Percentiles rank a stretch among this genome's conserved stretches.
Evolutionary conservation across 106 monocot species (phyloP).

Genomic region (Posidonia australis): DNA sequence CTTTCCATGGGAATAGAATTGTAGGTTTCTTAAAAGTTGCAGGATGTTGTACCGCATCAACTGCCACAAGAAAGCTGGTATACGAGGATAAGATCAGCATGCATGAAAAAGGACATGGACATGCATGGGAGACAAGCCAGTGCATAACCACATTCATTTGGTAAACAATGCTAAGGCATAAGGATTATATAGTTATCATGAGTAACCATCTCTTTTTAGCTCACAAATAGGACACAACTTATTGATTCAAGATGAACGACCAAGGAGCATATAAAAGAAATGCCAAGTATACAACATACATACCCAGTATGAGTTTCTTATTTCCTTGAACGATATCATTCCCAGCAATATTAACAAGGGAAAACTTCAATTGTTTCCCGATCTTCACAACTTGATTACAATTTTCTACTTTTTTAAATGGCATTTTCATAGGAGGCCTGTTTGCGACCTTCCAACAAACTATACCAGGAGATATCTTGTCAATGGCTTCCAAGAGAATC

Average conservation of each 20-base stretch:
- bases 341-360: constrained; percentile 83
- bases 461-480: constrained; percentile 60
- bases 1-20: constrained; percentile 39
- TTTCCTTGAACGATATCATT: constrained; percentile 96
- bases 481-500: constrained; percentile 74
- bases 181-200: neutral
- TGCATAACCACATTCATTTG: neutral
- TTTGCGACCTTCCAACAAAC: constrained; percentile 80
- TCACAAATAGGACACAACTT: neutral
- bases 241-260: neutral
- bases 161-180: neutral
- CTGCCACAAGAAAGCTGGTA: constrained; percentile 56
- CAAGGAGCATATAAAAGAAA: neutral
- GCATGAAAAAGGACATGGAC: neutral
- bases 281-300: neutral
- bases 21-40: constrained; percentile 52
- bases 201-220: neutral
- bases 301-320: constrained; percentile 84
- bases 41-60: constrained; percentile 65
- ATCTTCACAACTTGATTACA: constrained; percentile 90
- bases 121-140: neutral
- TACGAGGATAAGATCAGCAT: neutral
- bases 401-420: constrained; percentile 88
- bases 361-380: constrained; percentile 79
- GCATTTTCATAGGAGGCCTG: constrained; percentile 85